Evolutionary conservation across 2,329 filamentous ascomycete species (phyloP).

Genomic region (Alternaria hordeiaustralica): DNA sequence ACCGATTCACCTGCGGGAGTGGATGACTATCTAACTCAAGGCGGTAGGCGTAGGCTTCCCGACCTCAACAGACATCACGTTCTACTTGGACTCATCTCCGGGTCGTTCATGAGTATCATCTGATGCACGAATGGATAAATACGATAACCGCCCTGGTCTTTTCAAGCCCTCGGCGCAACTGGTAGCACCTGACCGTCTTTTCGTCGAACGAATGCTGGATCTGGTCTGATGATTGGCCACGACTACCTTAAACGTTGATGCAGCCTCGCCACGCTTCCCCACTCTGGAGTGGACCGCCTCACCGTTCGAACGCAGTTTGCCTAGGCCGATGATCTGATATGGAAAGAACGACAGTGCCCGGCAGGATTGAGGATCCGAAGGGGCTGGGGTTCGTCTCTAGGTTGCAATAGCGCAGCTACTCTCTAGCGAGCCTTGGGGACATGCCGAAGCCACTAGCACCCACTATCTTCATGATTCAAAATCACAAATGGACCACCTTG

Average conservation of each 20-base stretch:
- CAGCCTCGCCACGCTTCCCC: slow-evolving; percentile 32
- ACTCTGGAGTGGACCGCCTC: slow-evolving; percentile 12
- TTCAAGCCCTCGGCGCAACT: slow-evolving; percentile 21
- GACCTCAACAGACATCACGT: slow-evolving; percentile 3
- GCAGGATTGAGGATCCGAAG: neutral
- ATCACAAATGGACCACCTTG: neutral
- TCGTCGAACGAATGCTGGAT: slow-evolving; percentile 8
- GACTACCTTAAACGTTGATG: slow-evolving; percentile 24
- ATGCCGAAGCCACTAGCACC: slow-evolving; percentile 7
- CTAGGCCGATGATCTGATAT: slow-evolving; percentile 6
- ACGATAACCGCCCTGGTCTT: slow-evolving; percentile 28
- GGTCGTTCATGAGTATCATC: slow-evolving; percentile 32
- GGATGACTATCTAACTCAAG: neutral
- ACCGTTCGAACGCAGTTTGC: slow-evolving; percentile 7
- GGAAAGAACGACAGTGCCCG: slow-evolving; percentile 2
- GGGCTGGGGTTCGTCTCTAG: neutral
- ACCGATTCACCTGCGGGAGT: neutral
- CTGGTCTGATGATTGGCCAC: slow-evolving; percentile 32
- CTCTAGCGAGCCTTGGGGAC: neutral
- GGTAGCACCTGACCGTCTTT: slow-evolving; percentile 35
- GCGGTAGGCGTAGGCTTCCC: neutral
- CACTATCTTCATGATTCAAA: slow-evolving; percentile 4
- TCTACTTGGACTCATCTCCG: slow-evolving; percentile 21
- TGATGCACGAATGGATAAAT: slow-evolving; percentile 32
- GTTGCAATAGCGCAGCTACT: slow-evolving; percentile 1